Evolutionary conservation across 371 early-diverging fungal species (phyloP).

Genomic region (Rhizopus arrhizus): DNA sequence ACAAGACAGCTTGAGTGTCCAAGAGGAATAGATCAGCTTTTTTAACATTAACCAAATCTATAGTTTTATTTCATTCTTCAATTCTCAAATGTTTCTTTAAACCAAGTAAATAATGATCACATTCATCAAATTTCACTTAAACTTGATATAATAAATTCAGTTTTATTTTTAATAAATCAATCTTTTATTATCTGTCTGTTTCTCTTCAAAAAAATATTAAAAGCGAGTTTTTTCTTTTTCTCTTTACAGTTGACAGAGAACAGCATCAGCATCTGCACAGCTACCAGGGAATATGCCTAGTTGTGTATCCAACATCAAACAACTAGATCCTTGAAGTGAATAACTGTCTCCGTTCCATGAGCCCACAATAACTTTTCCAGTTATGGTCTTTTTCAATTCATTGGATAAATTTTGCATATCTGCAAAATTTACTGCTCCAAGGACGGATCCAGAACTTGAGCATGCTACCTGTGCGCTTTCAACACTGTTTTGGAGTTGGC

Average conservation of each 20-base stretch:
- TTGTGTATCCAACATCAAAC: conserved; percentile 17
- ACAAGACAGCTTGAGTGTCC: too few relatives aligned
- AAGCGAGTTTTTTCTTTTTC: neutral
- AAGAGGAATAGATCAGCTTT: too few relatives aligned
- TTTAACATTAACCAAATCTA: too few relatives aligned
- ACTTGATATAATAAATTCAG: too few relatives aligned
- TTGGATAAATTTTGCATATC: conserved; percentile 5
- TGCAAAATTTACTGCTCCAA: conserved; percentile 6
- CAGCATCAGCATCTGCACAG: conserved; percentile 15
- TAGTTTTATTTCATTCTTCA: too few relatives aligned
- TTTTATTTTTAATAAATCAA: too few relatives aligned
- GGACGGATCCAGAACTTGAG: neutral
- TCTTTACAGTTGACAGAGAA: conserved; percentile 16
- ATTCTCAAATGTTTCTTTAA: too few relatives aligned
- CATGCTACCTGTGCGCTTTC: neutral
- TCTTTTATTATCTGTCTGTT: too few relatives aligned
- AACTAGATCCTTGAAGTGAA: conserved; percentile 9
- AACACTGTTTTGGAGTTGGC: neutral
- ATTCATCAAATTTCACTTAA: too few relatives aligned
- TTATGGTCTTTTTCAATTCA: neutral
- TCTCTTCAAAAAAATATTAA: neutral
- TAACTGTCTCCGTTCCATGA: conserved; percentile 31
- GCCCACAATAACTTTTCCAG: conserved; percentile 11
- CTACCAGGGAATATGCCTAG: conserved; percentile 21
- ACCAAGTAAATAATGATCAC: too few relatives aligned